Evolutionary conservation across 31 red algal genomes (phyloP).

Genomic region (Porphyra umbilicalis): DNA sequence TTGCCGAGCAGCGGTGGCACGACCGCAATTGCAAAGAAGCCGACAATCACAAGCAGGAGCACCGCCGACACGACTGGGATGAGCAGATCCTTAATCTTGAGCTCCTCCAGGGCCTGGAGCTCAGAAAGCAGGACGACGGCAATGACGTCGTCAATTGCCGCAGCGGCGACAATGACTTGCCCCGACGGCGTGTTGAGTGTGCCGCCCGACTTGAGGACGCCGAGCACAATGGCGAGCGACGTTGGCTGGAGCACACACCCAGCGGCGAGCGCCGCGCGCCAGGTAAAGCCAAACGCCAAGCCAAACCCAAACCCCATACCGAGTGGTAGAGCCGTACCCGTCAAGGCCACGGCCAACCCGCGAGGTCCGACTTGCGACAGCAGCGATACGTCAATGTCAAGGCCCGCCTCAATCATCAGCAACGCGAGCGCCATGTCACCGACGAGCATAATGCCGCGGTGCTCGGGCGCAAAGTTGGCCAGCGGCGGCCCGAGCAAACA

Average conservation of each 20-base stretch:
- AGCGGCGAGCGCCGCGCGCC: not conserved
- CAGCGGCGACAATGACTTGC: constrained; percentile 2
- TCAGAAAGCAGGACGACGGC: constrained; percentile 3
- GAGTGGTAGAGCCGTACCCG: not conserved
- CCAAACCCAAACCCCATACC: not conserved
- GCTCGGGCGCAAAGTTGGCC: not conserved
- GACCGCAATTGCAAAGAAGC: not conserved
- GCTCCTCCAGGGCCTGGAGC: not conserved
- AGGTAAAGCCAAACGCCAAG: not conserved
- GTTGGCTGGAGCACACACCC: not conserved
- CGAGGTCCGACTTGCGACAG: not conserved
- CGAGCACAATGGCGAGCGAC: constrained; percentile 8
- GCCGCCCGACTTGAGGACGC: not conserved
- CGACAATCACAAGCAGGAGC: not conserved
- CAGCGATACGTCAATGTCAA: not conserved
- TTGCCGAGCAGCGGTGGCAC: not conserved
- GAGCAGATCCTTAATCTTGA: not conserved
- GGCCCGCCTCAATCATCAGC: constrained; percentile 2
- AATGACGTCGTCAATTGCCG: constrained; percentile 4
- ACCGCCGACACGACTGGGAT: not conserved
- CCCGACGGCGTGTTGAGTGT: constrained; percentile 1
- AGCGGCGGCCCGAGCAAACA: not conserved
- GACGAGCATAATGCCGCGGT: not conserved
- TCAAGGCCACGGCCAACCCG: not conserved
- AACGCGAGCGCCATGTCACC: not conserved